Percentiles rank a stretch among this genome's conserved stretches.
Evolutionary conservation across 208 protist species (phyloP).

Genomic region (Leishmania guyanensis): DNA sequence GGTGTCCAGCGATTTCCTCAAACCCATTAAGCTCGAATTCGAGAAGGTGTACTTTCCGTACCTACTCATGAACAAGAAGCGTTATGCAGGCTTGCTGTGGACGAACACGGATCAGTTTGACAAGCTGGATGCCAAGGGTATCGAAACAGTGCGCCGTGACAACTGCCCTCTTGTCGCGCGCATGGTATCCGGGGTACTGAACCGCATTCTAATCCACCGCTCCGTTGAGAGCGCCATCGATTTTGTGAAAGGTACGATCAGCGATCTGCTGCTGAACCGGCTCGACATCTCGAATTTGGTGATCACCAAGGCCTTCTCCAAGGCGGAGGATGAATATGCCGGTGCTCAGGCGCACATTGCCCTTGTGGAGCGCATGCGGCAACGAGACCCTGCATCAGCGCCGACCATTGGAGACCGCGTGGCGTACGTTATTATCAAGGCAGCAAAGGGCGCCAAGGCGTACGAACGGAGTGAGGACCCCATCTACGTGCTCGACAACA

Average conservation of each 20-base stretch:
- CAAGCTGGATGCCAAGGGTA: conserved; percentile 99
- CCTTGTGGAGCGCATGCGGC: conserved; percentile 85
- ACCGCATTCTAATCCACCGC: conserved; percentile 85
- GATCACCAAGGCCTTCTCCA: conserved; percentile 92
- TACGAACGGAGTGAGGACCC: conserved; percentile 99
- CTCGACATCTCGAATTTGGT: conserved; percentile 87
- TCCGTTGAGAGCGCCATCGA: conserved; percentile 88
- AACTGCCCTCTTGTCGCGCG: conserved; percentile 96
- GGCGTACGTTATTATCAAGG: conserved; percentile 86
- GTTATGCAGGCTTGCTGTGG: conserved; percentile 99
- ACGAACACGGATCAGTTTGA: conserved; percentile 97
- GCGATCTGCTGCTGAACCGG: conserved; percentile 83
- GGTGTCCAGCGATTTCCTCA: conserved; percentile 80
- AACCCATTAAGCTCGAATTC: conserved; percentile 99
- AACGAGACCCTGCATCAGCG: conserved; percentile 81
- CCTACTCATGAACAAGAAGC: conserved; percentile 99
- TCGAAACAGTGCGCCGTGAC: conserved; percentile 99
- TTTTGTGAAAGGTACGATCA: conserved; percentile 91
- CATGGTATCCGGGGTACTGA: conserved; percentile 85
- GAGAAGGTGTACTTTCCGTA: conserved; percentile 99
- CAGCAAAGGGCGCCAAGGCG: conserved; percentile 87
- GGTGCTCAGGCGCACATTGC: conserved; percentile 81
- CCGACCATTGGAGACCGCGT: conserved; percentile 87
- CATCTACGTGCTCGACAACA: conserved; percentile 95
- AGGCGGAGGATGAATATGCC: conserved; percentile 96